Percentiles rank a stretch among this genome's conserved stretches.
phyloP scores from a whole-genome alignment of 768 basidiomycete species.

The Naganishia vaughanmartiniae region DNA sequence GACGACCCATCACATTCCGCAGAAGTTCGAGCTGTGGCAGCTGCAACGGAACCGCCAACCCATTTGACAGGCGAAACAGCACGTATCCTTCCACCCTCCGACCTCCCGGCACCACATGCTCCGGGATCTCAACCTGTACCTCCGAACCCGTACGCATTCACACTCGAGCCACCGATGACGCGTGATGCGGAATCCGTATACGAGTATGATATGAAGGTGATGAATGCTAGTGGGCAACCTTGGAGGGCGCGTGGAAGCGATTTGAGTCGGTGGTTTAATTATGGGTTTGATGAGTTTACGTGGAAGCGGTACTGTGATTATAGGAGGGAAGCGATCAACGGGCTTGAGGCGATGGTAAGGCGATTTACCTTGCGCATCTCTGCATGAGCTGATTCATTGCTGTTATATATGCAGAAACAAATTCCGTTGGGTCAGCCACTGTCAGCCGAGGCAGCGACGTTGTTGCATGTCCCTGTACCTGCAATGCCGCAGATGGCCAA shows the following conservation, averaged over 20 bases:
- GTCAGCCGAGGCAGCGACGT: conserved; percentile 32
- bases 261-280: conserved; percentile 97
- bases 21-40: background rate
- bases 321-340: conserved; percentile 49
- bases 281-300: conserved; percentile 93
- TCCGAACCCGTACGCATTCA: conserved; percentile 66
- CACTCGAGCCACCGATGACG: conserved; percentile 47
- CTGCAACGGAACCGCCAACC: conserved; percentile 1
- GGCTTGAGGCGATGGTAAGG: conserved; percentile 42
- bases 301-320: conserved; percentile 76
- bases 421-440: conserved; percentile 25
- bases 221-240: conserved; percentile 67
- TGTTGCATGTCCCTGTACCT: conserved; percentile 29
- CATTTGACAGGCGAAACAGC: conserved; percentile 29
- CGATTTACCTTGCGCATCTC: conserved; percentile 20
- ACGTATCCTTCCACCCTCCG: conserved; percentile 39
- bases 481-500: conserved; percentile 1
- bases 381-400: conserved; percentile 30
- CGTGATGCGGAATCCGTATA: conserved; percentile 59
- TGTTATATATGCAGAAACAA: background rate
- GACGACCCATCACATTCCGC: conserved; percentile 12
- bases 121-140: conserved; percentile 74
- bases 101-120: conserved; percentile 46
- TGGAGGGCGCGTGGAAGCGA: conserved; percentile 92
- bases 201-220: conserved; percentile 67